Conservation (phyloP, 1,139 yeast species). For the Blastobotrys malaysiensis region DNA sequence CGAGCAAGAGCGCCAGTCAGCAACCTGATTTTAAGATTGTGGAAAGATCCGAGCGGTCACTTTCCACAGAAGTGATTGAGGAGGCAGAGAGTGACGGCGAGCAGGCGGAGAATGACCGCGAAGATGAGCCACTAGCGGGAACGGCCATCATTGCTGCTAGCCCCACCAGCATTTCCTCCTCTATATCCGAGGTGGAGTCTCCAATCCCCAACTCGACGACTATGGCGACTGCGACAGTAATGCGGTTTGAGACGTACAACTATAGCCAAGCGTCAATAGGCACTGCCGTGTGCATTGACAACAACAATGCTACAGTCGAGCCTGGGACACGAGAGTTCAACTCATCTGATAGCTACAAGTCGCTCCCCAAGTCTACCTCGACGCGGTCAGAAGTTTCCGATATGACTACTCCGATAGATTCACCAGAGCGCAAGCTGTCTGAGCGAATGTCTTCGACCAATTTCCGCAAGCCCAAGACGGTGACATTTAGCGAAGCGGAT, state of each 20-base stretch:
- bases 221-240: neutral
- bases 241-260: neutral
- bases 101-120: neutral
- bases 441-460: neutral
- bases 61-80: neutral
- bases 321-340: slow-evolving; percentile 2
- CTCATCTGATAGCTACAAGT: slow-evolving; percentile 4
- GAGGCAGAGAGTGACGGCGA: neutral
- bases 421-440: neutral
- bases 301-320: slow-evolving; percentile 18
- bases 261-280: slow-evolving; percentile 4
- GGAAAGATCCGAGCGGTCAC: neutral
- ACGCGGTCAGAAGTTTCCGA: neutral
- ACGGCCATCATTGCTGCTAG: no score
- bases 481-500: neutral
- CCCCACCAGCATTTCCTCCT: neutral
- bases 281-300: slow-evolving; percentile 16
- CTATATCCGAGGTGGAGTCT: neutral
- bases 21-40: neutral
- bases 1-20: slow-evolving; percentile 7
- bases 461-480: neutral
- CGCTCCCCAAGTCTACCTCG: slow-evolving; percentile 5
- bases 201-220: neutral
- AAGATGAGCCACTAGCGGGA: neutral
- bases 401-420: neutral